Conservation (phyloP, 106 monocot species). For the Ottelia alismoides region DNA sequence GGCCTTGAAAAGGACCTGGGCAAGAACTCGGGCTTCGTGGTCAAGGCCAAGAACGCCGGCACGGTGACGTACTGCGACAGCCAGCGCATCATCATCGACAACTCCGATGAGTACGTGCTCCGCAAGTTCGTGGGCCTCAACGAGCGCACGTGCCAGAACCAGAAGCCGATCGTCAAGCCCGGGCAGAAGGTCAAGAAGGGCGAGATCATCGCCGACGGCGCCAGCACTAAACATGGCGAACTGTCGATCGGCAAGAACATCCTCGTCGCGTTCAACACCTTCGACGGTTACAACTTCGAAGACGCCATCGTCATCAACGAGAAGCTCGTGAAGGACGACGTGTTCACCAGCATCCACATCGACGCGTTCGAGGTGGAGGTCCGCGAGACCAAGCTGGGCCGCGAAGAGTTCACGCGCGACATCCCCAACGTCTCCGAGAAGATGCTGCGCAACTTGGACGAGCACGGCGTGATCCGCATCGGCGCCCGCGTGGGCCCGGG, state of each 20-base stretch:
- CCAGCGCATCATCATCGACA: background rate
- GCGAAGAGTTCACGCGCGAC: slow-evolving; percentile 1
- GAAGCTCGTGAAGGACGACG: background rate
- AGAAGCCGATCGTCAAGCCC: background rate
- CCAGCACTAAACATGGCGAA: background rate
- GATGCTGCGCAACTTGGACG: no score
- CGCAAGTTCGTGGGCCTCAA: slow-evolving; percentile 1
- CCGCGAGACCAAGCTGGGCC: slow-evolving; percentile 2
- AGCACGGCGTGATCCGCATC: no score
- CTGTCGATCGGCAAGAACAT: background rate
- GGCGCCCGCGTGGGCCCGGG: no score
- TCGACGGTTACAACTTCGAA: background rate
- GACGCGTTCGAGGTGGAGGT: background rate
- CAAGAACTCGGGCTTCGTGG: background rate
- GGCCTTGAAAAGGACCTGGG: no score
- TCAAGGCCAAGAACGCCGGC: background rate
- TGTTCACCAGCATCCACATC: slow-evolving; percentile 1
- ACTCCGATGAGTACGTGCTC: background rate
- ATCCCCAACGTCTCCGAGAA: slow-evolving; percentile 8
- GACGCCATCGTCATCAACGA: background rate
- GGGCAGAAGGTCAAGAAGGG: background rate
- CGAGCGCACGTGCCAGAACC: slow-evolving; percentile 8
- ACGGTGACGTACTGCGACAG: background rate
- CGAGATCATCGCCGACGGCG: background rate
- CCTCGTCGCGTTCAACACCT: background rate